Evolutionary conservation across 495 filamentous ascomycete genomes (phyloP), one percentile per base, ranked within the genome.

Genomic region (Hypoxylon intermedium): DNA sequence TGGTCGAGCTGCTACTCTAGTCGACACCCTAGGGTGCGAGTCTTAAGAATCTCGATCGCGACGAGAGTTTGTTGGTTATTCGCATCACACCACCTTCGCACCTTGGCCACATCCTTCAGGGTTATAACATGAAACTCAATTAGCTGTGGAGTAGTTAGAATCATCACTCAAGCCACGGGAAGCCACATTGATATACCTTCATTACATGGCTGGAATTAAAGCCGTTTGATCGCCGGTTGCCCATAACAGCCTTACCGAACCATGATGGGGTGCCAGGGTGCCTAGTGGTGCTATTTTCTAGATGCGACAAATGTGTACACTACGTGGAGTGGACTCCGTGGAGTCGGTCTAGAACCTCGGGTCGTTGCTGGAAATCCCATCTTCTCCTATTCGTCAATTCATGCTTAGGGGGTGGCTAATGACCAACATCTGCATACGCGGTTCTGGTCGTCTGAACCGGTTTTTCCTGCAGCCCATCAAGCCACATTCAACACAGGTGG

Each of bases 401-500:
- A 1, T 19, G 30, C 28, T 23, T 12, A 19, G 5, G 36, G 30
- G 36, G 44, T 60, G 51, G 37, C 58, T 33, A 55, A 53, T 24
- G 5, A 20, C 26, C 36, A 46, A 59, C 49, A 49, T 53, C 62
- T 21, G 43, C 53, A 47, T 34, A 37, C 23, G 40, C 50, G 42
- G 41, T 33, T 13, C 26, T 31, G 6, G 31, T 44, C 21, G 28
- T 43, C 46, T 47, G 9, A 69, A 60, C 67, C 45, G 41, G 67
- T 69, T 69, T 69, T 67, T 31, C 38, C 21, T 55, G 54, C 45
- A 49, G 37, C 20, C 23, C 21, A 30, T 38, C 30, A 63, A 67
- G 63, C 67, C 63, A 67, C 67, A 69, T 30, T 31, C 6, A 26
- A 55, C 34, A 58, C 42, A 41, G 50, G 34, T 55, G 18, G n/a